These are phyloP conservation scores for Phaeotremella skinneri DNA, from an alignment of 768 basidiomycete species.

Conservation along the genomic window DNA sequence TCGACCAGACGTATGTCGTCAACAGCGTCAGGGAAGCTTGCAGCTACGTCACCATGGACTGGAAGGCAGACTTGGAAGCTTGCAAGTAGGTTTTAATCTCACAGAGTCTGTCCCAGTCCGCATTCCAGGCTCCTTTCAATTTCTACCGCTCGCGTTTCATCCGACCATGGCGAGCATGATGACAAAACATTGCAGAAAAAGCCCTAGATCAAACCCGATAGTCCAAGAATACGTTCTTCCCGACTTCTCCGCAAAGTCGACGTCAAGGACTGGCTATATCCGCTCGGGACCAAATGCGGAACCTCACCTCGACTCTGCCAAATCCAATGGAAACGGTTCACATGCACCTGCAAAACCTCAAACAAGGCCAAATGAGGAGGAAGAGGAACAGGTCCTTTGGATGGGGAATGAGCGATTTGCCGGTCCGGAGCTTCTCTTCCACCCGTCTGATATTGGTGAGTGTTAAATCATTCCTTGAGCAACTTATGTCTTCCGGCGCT, in stretches of 20 bases:
- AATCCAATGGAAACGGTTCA: slow-evolving; percentile 52
- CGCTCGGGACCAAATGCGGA: slow-evolving; percentile 53
- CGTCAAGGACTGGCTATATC: slow-evolving; percentile 52
- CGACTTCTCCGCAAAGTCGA: slow-evolving; percentile 64
- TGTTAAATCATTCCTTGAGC: too few species aligned
- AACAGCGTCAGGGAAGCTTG: slow-evolving; percentile 88
- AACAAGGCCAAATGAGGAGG: slow-evolving; percentile 53
- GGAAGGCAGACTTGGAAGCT: slow-evolving; percentile 68
- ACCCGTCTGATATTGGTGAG: slow-evolving; percentile 82
- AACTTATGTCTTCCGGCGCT: too few species aligned
- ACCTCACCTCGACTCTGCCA: background rate
- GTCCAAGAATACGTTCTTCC: slow-evolving; percentile 88
- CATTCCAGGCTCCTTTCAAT: too few species aligned
- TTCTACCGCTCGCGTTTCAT: too few species aligned
- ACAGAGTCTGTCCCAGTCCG: too few species aligned
- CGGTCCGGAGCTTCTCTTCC: slow-evolving; percentile 89
- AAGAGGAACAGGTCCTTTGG: slow-evolving; percentile 60
- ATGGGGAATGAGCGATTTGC: slow-evolving; percentile 91
- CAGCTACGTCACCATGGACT: slow-evolving; percentile 74
- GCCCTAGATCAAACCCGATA: slow-evolving; percentile 64
- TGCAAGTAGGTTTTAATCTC: slow-evolving; percentile 63
- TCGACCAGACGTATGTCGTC: slow-evolving; percentile 92
- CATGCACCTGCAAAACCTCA: slow-evolving; percentile 57
- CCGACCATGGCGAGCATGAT: background rate
- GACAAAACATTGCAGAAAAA: slow-evolving; percentile 26